Evolutionary conservation across 2,329 filamentous ascomycete species (phyloP), one percentile per base, ranked within the genome.

Genomic region (Incumbomyces delicatus): DNA sequence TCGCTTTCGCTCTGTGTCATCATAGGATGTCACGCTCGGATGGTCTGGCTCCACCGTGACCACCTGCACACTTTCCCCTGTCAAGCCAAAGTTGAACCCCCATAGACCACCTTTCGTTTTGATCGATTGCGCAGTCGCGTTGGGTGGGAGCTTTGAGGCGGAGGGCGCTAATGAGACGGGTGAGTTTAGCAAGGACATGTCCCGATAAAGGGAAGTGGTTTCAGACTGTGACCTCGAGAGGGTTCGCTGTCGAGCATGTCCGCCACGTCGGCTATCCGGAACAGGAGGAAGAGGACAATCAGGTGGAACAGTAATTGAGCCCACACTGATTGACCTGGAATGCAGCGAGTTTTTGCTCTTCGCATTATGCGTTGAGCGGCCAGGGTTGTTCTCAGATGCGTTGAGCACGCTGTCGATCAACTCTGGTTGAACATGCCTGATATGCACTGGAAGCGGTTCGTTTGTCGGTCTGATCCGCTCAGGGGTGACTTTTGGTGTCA

Each of bases 241-340:
- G 17, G 27, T 38, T 14, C 14, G 10, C 10, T 32, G 13, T 8
- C 27, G 18, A 16, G 17, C 17, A 17, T 31, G 42, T n/a, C 34
- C 12, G 10, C n/a, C 11, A 5, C 20, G 8, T 18, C 18, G 14
- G 20, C 34, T 7, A n/a, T 31, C 18, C 12, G 64, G 66, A 30
- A 62, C 56, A 5, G 64, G 60, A 17, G 65, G 66, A 30, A 67
- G 53, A 2, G 65, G 60, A 31, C 61, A 60, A 13, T 64, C 61
- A 12, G 66, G 65, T 6, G 52, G 48, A 29, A 65, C 64, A 18
- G 62, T 51, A 2, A 59, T 49, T 59, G 63, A 48, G 57, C 11
- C 35, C 60, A 58, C 22, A 50, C 39, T 27, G 52, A 55, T 29
- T 50, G 47, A 31, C 51, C 55, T 38, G 11, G 34, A 38, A 5